Base-by-base conservation (phyloP, 306 rosid species). In the Fragaria iinumae region DNA sequence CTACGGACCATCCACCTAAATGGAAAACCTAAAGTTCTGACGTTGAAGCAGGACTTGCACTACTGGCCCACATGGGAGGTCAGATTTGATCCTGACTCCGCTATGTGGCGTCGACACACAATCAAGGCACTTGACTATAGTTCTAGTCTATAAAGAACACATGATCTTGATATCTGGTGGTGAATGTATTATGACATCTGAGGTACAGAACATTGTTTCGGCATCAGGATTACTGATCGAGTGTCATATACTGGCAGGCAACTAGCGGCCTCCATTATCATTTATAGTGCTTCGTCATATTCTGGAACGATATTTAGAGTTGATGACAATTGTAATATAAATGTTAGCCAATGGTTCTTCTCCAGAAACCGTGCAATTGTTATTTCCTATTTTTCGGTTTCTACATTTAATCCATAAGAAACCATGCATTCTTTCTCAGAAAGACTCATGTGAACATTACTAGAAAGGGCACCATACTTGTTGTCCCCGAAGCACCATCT, bases 1-100 rank as follows among this genome's bases (percentile, higher is more conserved):
- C 79, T 95, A 27, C 86, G 78, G 84, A 92, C 96, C 21, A 85
- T 95, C 80, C 90, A 92, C 83, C 87, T 95, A 18, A 94, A 92
- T 53, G 98, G 97, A 72, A 90, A 92, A 85, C 96, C 97, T 13
- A 87, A 93, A 52, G 97, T 95, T 50, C 85, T 95, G 67, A 90
- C 96, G 20, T 75, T 95, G 85, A 95, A 92, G 89, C 97, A 95
- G 80, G 97, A 95, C 81, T 86, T 95, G 89, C 98, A 91, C 72
- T 92, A 95, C 80, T 92, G 98, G 97, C 93, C 93, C 34, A 90
- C 96, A 2, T 94, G 97, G 97, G 97, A 95, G 63, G 80, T 92
- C 83, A 85, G 94, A 75, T 95, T 92, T 70, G 83, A 92, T 80
- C 95, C 90, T 8, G 88, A 92, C 48, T 77, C 90, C 1, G 93